phyloP scores from a whole-genome alignment of 2,329 filamentous ascomycete species.

The Epichloe sibirici region DNA sequence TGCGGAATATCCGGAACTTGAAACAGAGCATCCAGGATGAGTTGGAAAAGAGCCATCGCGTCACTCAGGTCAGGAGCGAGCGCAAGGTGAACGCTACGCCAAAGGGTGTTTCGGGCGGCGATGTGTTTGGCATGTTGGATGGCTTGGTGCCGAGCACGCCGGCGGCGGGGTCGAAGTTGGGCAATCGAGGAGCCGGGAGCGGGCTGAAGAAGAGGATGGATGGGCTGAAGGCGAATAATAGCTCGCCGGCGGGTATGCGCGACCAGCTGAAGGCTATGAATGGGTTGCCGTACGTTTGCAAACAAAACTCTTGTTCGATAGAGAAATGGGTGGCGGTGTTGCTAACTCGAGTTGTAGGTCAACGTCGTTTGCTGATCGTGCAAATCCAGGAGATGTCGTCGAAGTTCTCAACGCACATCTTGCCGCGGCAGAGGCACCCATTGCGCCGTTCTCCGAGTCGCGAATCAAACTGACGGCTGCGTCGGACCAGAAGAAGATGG shows the following conservation, averaged over 20 bases:
- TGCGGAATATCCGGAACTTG: conserved; percentile 62
- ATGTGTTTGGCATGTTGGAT: conserved; percentile 80
- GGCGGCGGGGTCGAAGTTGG: conserved; percentile 31
- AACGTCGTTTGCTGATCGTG: conserved; percentile 55
- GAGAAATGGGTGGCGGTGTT: background rate
- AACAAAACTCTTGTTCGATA: background rate
- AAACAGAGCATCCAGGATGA: conserved; percentile 80
- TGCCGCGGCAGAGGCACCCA: conserved; percentile 51
- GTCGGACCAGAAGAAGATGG: conserved; percentile 81
- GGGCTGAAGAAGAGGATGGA: conserved; percentile 21
- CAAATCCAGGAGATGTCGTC: conserved; percentile 67
- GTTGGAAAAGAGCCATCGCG: conserved; percentile 64
- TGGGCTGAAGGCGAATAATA: conserved; percentile 16
- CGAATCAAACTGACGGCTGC: conserved; percentile 77
- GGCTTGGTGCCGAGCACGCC: conserved; percentile 55
- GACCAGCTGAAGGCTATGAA: conserved; percentile 22
- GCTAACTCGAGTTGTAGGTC: conserved; percentile 9
- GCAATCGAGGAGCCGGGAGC: conserved; percentile 17
- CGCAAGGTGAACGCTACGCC: conserved; percentile 53
- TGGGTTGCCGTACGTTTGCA: conserved; percentile 15
- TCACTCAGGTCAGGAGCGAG: conserved; percentile 48
- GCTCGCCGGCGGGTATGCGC: conserved; percentile 22
- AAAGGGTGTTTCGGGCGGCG: conserved; percentile 44
- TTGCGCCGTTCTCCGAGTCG: conserved; percentile 59
- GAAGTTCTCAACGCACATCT: conserved; percentile 76